Conservation (phyloP, 2,329 filamentous ascomycete species). For the Rasamsonia emersonii region DNA sequence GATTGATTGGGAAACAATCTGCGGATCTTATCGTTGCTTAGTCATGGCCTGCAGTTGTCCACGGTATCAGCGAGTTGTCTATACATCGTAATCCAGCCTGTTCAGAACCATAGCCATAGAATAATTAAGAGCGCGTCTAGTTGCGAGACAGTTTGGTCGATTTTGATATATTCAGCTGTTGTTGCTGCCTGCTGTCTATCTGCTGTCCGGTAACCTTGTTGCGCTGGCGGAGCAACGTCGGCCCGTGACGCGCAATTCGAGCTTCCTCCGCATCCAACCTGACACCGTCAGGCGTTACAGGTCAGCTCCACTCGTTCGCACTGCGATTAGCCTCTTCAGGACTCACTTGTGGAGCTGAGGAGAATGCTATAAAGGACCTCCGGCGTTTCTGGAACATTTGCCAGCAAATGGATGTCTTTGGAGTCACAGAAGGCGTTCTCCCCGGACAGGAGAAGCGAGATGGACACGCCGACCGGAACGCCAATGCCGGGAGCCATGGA, state of each 20-base stretch:
- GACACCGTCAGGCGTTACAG: constrained; percentile 4
- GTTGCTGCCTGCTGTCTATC: too few relatives aligned
- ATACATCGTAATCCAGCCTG: too few relatives aligned
- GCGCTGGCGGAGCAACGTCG: constrained; percentile 23
- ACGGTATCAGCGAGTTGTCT: neutral
- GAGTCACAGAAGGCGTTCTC: constrained; percentile 32
- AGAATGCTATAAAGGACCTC: constrained; percentile 6
- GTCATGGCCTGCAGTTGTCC: constrained; percentile 6
- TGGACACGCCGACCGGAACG: constrained; percentile 15
- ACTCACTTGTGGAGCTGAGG: neutral
- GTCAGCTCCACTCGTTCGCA: constrained; percentile 1
- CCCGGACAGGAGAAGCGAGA: constrained; percentile 21
- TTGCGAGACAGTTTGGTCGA: too few relatives aligned
- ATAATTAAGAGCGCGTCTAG: too few relatives aligned
- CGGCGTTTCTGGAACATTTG: neutral
- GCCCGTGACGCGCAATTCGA: constrained; percentile 22
- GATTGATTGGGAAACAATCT: constrained; percentile 9
- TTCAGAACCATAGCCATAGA: too few relatives aligned
- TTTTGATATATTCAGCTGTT: too few relatives aligned
- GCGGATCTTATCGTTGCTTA: constrained; percentile 11
- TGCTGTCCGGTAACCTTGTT: neutral
- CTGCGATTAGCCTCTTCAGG: neutral
- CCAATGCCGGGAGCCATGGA: constrained; percentile 22
- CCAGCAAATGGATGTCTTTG: constrained; percentile 35
- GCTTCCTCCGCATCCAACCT: constrained; percentile 8